These are phyloP conservation scores for Collybiopsis luxurians DNA, from an alignment of 768 basidiomycete genomes.

Conservation along the genomic window DNA sequence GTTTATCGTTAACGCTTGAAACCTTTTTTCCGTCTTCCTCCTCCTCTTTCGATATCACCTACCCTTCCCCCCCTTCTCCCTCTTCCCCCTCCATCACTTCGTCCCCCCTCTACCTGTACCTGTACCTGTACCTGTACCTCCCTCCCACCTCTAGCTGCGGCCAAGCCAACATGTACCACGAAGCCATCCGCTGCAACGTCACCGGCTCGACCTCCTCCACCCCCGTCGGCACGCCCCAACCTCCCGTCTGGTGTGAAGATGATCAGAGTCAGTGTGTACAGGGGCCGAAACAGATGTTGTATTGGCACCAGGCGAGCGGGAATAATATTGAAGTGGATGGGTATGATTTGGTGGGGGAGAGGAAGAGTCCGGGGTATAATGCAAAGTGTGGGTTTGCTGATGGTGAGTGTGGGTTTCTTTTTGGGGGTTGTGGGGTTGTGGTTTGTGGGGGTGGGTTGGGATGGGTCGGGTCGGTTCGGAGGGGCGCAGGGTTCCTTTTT, in stretches of 20 bases:
- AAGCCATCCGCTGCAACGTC: slow-evolving; percentile 47
- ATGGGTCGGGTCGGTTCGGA: too few relatives aligned
- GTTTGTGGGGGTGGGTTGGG: too few relatives aligned
- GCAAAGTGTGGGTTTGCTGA: slow-evolving; percentile 44
- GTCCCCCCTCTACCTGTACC: not conserved
- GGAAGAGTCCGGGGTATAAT: slow-evolving; percentile 51
- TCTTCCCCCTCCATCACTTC: not conserved
- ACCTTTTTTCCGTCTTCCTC: too few relatives aligned
- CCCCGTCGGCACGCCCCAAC: slow-evolving; percentile 38
- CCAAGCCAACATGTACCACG: slow-evolving; percentile 50
- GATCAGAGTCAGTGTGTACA: slow-evolving; percentile 37
- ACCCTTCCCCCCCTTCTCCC: too few relatives aligned
- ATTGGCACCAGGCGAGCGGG: slow-evolving; percentile 48
- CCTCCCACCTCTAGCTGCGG: too few relatives aligned
- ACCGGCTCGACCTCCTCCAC: slow-evolving; percentile 37
- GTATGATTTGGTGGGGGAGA: slow-evolving; percentile 31
- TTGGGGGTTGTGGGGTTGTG: not conserved
- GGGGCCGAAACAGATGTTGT: slow-evolving; percentile 55
- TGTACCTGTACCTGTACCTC: not conserved
- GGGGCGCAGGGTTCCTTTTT: not conserved
- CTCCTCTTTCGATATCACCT: too few relatives aligned
- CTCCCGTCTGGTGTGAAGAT: slow-evolving; percentile 53
- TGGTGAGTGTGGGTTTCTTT: slow-evolving; percentile 27
- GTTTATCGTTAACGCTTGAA: too few relatives aligned
- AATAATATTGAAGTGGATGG: slow-evolving; percentile 47